Evolutionary conservation across 495 filamentous ascomycete genomes (phyloP), one percentile per base, ranked within the genome.

Genomic region (Hypoxylon perforatum): DNA sequence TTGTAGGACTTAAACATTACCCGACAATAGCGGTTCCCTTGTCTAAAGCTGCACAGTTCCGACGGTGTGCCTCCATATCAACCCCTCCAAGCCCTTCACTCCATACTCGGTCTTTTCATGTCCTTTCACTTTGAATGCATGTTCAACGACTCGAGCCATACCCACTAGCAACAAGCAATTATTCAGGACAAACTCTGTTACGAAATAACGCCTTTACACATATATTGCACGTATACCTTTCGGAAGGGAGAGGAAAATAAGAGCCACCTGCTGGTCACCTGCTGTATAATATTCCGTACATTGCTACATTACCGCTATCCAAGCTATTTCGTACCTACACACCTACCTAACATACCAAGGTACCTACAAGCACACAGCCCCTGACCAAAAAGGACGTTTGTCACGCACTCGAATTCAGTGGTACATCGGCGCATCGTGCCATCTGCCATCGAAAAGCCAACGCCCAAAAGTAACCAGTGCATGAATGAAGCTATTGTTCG

Each of bases 401-500:
- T 45, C 56, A 60, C 22, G 23, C 51, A 17, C 45, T 42, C 9
- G 28, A 17, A 19, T 11, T 9, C 38, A 30, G 14, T 58, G 15
- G 36, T 62, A 42, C 52, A 58, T 63, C 47, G 23, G 30, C 30
- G 41, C 17, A 41, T 44, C 23, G 53, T 63, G 54, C 46, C 65
- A 45, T 67, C 39, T 63, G 54, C 46, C 65, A 45, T 67, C 39
- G 23, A 42, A 65, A 62, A 58, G 48, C 3, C 42, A 42, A 68
- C 38, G 30, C 18, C 30, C 18, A 54, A 39, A 49, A 45, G 25
- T 15, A 54, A 49, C 35, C 48, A 46, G 57, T 49, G 54, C 54
- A 59, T 38, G 44, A 67, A 41, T 41, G 57, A 61, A 61, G 54
- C 25, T 52, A n/a, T 53, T 25, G 17, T 70, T 58, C 62, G 48